Base-by-base conservation (phyloP, 192 early-diverging fungal species). In the Obelidium mucronatum region DNA sequence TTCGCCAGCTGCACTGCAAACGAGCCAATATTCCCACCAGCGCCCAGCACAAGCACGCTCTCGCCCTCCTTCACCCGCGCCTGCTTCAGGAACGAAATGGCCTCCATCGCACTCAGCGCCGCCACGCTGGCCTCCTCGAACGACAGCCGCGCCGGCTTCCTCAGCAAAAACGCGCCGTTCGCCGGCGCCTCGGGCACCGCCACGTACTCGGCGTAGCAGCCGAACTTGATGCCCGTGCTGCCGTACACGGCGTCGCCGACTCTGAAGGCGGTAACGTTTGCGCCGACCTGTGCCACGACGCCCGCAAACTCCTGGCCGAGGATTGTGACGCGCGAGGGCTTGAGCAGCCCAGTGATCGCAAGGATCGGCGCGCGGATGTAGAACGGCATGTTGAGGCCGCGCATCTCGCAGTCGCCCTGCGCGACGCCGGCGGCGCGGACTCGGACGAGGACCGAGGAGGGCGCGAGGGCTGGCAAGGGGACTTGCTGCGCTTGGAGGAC, bases 1-100 rank as follows among this genome's bases (percentile, higher is more conserved):
- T 64, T 64, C 53, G 84, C 87, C 1, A 87, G 36, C 74, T 89
- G 87, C 13, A 87, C 83, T 2, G 75, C 82, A 55, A 75, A 83
- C 1, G 74, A 82, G 4, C 87, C 87, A 73, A 79, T 64, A 2
- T 64, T 64, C 37, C 62, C 62, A 36, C 62, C 62, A 36, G 31
- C 62, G 31, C 62, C 62, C 31, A 64, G n/a, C 35, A 64, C 35
- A 11, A 64, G 35, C n/a, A 64, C 62, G 2, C 36, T 6, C 13
- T 64, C 62, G 1, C 62, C 62, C 11, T 28, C 31, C 62, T 28
- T 37, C 62, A 64, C 5, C 6, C 35, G 5, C 8, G 62, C 62
- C 37, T 64, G 62, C 1, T 34, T 39, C 62, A 64, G 37, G 35
- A 64, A 64, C 1, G 33, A 36, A 22, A 64, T 22, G 13, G 62